Conservation (phyloP, 768 basidiomycete species). For the Amanita exitialis region DNA sequence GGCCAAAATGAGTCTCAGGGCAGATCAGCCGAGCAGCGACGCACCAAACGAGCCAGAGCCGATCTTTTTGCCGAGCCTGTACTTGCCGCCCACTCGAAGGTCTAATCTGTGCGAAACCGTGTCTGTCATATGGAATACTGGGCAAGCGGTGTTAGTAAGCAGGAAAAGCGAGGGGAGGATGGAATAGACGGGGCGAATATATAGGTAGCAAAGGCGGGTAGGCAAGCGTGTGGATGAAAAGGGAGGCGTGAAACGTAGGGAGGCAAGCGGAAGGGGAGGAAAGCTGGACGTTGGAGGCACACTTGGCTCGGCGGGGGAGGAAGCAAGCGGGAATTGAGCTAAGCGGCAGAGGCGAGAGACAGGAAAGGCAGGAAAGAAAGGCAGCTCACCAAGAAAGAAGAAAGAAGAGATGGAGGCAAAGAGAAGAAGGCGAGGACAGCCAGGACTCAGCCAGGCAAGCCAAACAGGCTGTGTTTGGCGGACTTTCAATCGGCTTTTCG, state of each 20-base stretch:
- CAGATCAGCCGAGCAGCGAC: constrained; percentile 18
- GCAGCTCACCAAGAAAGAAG: not conserved
- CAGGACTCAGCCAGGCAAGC: constrained; percentile 17
- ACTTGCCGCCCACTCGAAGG: constrained; percentile 88
- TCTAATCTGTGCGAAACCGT: constrained; percentile 63
- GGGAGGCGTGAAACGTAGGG: constrained; percentile 23
- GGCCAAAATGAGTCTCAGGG: constrained; percentile 7
- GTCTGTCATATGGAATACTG: constrained; percentile 53
- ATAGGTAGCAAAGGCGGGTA: constrained; percentile 12
- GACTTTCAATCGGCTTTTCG: constrained; percentile 31
- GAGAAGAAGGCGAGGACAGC: constrained; percentile 15
- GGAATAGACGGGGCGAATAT: constrained; percentile 1
- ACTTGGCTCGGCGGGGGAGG: not conserved
- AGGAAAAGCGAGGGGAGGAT: constrained; percentile 10
- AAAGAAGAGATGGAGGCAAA: not conserved
- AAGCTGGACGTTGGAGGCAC: not conserved
- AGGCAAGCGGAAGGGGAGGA: constrained; percentile 13
- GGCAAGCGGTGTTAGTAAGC: constrained; percentile 12
- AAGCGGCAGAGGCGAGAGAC: not conserved
- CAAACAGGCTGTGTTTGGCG: constrained; percentile 37
- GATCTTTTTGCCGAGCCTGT: constrained; percentile 98
- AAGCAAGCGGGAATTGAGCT: not conserved
- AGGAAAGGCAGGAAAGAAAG: not conserved
- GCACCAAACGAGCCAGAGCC: constrained; percentile 96
- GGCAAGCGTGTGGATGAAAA: constrained; percentile 29